Percentiles rank a stretch among this genome's conserved stretches.
Conservation (phyloP, 2,329 filamentous ascomycete genomes). For the Fusarium cyanostomum region DNA sequence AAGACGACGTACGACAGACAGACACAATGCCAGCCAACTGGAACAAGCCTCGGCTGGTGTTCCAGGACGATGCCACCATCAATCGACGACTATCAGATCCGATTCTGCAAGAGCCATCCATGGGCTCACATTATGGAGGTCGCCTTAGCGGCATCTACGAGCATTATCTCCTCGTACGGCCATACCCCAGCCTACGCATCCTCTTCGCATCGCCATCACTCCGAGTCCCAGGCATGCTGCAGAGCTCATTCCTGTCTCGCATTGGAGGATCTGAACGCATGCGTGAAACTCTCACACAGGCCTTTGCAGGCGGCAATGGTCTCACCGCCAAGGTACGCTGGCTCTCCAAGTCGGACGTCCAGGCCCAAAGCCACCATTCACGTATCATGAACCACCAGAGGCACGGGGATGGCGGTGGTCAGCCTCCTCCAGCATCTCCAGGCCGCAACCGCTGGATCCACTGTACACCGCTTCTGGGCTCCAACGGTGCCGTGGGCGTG, state of each 20-base stretch:
- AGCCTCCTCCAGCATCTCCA: conserved; percentile 14
- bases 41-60: conserved; percentile 53
- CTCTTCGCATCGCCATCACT: conserved; percentile 75
- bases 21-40: conserved; percentile 48
- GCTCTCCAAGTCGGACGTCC: conserved; percentile 52
- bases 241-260: conserved; percentile 64
- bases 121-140: conserved; percentile 29
- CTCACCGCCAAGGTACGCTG: conserved; percentile 80
- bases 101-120: conserved; percentile 24
- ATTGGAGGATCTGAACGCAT: conserved; percentile 61
- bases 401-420: conserved; percentile 50
- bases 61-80: conserved; percentile 48
- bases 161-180: conserved; percentile 71
- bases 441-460: conserved; percentile 79
- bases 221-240: conserved; percentile 72
- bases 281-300: conserved; percentile 61
- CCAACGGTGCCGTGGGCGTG: conserved; percentile 74
- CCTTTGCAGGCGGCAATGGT: conserved; percentile 73
- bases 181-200: conserved; percentile 71
- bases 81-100: conserved; percentile 33
- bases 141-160: conserved; percentile 53
- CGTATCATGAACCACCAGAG: conserved; percentile 20
- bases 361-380: conserved; percentile 6
- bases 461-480: conserved; percentile 76
- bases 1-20: conserved; percentile 53